phyloP scores from a whole-genome alignment of 371 early-diverging fungal species.

The Batkoa obscura region DNA sequence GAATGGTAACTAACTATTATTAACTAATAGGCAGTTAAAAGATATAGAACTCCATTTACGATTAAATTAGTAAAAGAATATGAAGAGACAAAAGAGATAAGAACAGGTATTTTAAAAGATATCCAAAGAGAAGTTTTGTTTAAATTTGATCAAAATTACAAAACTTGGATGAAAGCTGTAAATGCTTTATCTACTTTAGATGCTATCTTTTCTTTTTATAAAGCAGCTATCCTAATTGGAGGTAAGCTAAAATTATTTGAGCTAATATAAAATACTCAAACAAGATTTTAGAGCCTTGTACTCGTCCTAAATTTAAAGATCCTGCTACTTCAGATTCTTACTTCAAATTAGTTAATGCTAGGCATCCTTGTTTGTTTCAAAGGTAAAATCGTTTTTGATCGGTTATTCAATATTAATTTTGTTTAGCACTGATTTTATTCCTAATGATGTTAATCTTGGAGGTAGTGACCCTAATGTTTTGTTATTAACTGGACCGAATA shows the following conservation, averaged over 20 bases:
- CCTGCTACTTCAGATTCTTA: conserved; percentile 23
- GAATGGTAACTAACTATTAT: not conserved
- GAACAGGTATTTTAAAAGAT: conserved; percentile 40
- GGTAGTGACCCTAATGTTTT: conserved; percentile 49
- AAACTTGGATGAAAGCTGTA: conserved; percentile 47
- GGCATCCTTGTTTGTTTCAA: conserved; percentile 63
- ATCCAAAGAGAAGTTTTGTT: conserved; percentile 49
- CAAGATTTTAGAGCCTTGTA: conserved; percentile 27
- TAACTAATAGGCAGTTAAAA: conserved; percentile 36
- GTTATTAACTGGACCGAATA: conserved; percentile 97
- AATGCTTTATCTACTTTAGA: conserved; percentile 73
- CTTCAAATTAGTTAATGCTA: conserved; percentile 55
- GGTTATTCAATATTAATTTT: conserved; percentile 12
- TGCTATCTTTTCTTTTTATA: conserved; percentile 65
- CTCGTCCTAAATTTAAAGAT: conserved; percentile 51
- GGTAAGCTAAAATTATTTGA: conserved; percentile 13
- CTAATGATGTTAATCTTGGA: conserved; percentile 78
- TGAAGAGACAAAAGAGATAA: conserved; percentile 70
- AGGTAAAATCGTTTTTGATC: not conserved
- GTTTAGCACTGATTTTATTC: conserved; percentile 60
- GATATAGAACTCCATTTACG: conserved; percentile 71
- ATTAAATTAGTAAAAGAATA: conserved; percentile 42
- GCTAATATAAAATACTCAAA: too few species aligned
- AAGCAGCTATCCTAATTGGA: conserved; percentile 37
- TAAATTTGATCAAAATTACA: conserved; percentile 58